Evolutionary conservation across 1,284 basidiomycete species (phyloP), one percentile per base, ranked within the genome.

Genomic region (Ustilago curta): DNA sequence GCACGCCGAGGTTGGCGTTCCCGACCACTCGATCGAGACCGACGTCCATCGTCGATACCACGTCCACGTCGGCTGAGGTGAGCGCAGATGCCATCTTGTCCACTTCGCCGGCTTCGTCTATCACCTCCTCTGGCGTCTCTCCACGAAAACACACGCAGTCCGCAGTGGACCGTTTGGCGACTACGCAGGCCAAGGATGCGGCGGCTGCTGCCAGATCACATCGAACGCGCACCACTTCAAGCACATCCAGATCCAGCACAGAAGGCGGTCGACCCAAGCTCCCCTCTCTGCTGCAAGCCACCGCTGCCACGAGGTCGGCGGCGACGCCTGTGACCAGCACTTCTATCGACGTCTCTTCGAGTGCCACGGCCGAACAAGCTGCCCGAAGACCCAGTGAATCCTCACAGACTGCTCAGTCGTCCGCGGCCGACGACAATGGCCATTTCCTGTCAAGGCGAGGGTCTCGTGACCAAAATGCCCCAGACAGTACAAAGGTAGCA

Each of bases 1-100:
- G 68, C 14, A 64, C 64, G 19, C 68, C 72, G 8, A 45, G 64
- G 16, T 39, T 75, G 32, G 60, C 60, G 3, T 75, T 75, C 53
- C 68, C 72, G 1, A 61, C 60, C 3, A 59, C 64, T 4, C 58
- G 72, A 6, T 67, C 72, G 25, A 42, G 68, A 11, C 72, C 68
- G 1, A 75, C 64, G 16, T 75, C 72, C 8, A 68, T 70, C 51
- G 64, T 75, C 16, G 72, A 75, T 25, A 73, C 70, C 1, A 65
- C 70, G 3, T 32, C 48, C 7, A 40, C 54, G 12, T 55, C 59
- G 9, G 57, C 59, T 12, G 60, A 70, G 16, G 50, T 56, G 11
- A 62, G 45, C 14, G 52, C 59, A 19, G 69, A 65, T 18, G 57
- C 64, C 7, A 35, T 70, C 11, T 60, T 75, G 18, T 75, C 72